Evolutionary conservation across 345 rosid genomes (phyloP).

Genomic region (Alliaria petiolata): DNA sequence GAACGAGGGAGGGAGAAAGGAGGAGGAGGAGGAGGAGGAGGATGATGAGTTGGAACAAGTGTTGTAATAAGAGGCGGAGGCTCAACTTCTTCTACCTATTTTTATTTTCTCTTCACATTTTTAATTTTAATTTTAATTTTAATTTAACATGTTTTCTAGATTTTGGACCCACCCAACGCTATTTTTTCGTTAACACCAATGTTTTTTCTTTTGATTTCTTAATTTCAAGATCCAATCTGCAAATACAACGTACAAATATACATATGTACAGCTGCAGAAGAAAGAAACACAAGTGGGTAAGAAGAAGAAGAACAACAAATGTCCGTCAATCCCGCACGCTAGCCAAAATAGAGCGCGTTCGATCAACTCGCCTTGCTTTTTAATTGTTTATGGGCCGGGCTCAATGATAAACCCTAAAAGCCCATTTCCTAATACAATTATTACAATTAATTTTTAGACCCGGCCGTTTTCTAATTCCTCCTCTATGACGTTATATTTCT

Average conservation of each 20-base stretch:
- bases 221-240: neutral
- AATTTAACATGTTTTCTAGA: neutral
- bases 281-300: neutral
- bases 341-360: no score
- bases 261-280: neutral
- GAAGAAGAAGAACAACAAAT: neutral
- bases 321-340: neutral
- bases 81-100: neutral
- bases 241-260: neutral
- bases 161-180: slow-evolving; percentile 10
- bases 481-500: slow-evolving; percentile 23
- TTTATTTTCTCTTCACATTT: neutral
- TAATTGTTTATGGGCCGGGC: neutral
- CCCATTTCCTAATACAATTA: no score
- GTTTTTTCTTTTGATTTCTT: neutral
- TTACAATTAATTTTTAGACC: no score
- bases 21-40: slow-evolving; percentile 39
- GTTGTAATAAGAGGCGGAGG: slow-evolving; percentile 22
- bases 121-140: neutral
- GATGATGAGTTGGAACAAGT: neutral
- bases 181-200: slow-evolving; percentile 14
- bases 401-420: no score
- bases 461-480: no score
- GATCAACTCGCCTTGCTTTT: neutral
- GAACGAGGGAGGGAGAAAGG: no score